A percentile compares a stretch with the other conserved stretches of the same genome.
Conservation (phyloP, 768 basidiomycete species). For the Trametes punicea region DNA sequence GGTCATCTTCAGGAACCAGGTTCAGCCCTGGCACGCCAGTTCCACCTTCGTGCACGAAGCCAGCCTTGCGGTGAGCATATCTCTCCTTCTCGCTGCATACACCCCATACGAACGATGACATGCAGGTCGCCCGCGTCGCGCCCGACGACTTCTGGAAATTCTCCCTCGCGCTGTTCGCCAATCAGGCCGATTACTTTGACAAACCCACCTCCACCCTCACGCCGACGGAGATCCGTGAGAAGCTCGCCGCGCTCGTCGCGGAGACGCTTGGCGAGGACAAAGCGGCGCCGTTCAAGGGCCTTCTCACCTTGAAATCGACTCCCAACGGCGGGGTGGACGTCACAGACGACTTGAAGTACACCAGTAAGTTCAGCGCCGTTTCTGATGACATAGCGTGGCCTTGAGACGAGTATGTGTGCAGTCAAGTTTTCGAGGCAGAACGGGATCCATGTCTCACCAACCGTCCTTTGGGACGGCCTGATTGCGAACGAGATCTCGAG, state of each 20-base stretch:
- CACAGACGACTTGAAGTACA: slow-evolving; percentile 86
- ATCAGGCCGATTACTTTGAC: slow-evolving; percentile 79
- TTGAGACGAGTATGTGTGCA: slow-evolving; percentile 28
- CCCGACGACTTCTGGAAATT: slow-evolving; percentile 82
- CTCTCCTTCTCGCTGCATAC: background rate
- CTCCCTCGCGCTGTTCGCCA: slow-evolving; percentile 63
- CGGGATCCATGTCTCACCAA: slow-evolving; percentile 87
- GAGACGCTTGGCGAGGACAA: slow-evolving; percentile 49
- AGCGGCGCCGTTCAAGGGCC: slow-evolving; percentile 54
- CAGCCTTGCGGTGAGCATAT: slow-evolving; percentile 59
- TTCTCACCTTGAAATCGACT: slow-evolving; percentile 55
- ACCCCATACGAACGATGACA: too few species aligned
- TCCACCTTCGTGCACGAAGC: slow-evolving; percentile 81
- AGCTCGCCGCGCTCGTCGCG: slow-evolving; percentile 59
- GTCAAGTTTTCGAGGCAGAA: slow-evolving; percentile 94
- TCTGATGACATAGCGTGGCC: background rate
- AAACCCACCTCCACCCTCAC: slow-evolving; percentile 65
- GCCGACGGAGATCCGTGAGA: slow-evolving; percentile 69
- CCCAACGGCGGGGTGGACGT: slow-evolving; percentile 82
- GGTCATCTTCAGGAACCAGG: slow-evolving; percentile 64
- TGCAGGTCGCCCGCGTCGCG: slow-evolving; percentile 61
- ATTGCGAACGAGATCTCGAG: slow-evolving; percentile 72
- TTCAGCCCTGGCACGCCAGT: slow-evolving; percentile 78
- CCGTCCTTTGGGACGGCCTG: slow-evolving; percentile 73
- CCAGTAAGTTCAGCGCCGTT: slow-evolving; percentile 50